Evolutionary conservation across 2,329 filamentous ascomycete genomes (phyloP).

Genomic region (Pseudodiploospora longispora): DNA sequence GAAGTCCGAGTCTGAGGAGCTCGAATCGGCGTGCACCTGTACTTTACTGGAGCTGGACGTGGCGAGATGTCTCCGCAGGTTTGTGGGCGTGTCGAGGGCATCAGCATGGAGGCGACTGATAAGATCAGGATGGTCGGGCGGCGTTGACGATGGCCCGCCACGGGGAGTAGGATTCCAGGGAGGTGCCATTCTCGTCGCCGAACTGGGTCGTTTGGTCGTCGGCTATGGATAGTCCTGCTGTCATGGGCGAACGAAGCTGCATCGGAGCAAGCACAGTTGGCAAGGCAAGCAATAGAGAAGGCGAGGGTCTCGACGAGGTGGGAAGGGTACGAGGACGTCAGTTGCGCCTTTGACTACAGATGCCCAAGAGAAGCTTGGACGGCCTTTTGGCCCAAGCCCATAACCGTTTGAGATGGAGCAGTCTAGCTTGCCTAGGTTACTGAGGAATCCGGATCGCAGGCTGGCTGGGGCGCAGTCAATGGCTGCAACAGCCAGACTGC

Average conservation of each 20-base stretch:
- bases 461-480: too few species aligned
- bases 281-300: neutral
- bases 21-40: constrained; percentile 28
- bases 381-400: too few species aligned
- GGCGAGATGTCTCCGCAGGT: constrained; percentile 18
- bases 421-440: too few species aligned
- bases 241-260: constrained; percentile 3
- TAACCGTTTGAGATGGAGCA: too few species aligned
- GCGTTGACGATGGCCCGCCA: constrained; percentile 18
- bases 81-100: constrained; percentile 24
- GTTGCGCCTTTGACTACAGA: neutral
- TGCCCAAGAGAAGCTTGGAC: neutral
- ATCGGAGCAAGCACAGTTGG: constrained; percentile 1
- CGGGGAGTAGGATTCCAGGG: constrained; percentile 15
- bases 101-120: constrained; percentile 29
- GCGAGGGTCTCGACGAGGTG: neutral
- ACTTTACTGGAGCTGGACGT: constrained; percentile 15
- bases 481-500: too few species aligned
- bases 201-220: neutral
- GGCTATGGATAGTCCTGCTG: constrained; percentile 4
- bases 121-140: constrained; percentile 21
- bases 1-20: constrained; percentile 37
- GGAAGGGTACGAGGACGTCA: neutral
- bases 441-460: too few species aligned
- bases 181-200: constrained; percentile 20